A percentile compares a stretch with the other conserved stretches of the same genome.
These are phyloP conservation scores for Vicia sativa DNA, from an alignment of 306 rosid species.

Conservation along the genomic window DNA sequence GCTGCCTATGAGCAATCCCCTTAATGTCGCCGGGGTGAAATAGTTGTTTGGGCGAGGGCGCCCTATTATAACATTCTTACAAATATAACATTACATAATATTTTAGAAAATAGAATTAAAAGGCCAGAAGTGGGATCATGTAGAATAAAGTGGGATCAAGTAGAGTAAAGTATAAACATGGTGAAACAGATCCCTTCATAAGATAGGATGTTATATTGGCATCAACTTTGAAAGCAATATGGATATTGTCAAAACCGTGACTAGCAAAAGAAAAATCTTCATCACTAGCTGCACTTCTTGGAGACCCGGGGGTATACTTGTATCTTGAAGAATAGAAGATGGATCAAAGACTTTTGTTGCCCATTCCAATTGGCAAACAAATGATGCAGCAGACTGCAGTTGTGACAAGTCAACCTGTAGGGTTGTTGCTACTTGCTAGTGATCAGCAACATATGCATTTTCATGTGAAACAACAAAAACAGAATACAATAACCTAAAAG, in stretches of 20 bases:
- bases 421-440: slow-evolving; percentile 93
- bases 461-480: slow-evolving; percentile 98
- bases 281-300: slow-evolving; percentile 62
- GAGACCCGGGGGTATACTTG: slow-evolving; percentile 63
- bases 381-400: slow-evolving; percentile 98
- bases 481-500: slow-evolving; percentile 85
- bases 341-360: slow-evolving; percentile 94
- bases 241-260: slow-evolving; percentile 62
- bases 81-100: neutral
- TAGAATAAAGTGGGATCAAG: slow-evolving; percentile 11
- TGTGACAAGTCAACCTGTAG: slow-evolving; percentile 89
- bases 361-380: slow-evolving; percentile 96
- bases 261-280: slow-evolving; percentile 58
- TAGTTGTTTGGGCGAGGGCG: too few species aligned
- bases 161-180: slow-evolving; percentile 61
- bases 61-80: too few species aligned
- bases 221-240: slow-evolving; percentile 91
- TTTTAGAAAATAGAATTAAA: slow-evolving; percentile 15
- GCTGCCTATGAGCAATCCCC: too few species aligned
- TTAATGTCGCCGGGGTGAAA: too few species aligned
- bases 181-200: slow-evolving; percentile 99
- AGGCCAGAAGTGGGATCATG: slow-evolving; percentile 20
- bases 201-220: slow-evolving; percentile 98
- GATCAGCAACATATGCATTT: slow-evolving; percentile 83
- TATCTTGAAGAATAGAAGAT: slow-evolving; percentile 77